These are phyloP conservation scores for Aspergillus novofumigatus DNA, from an alignment of 2,329 filamentous ascomycete genomes.

Conservation along the genomic window DNA sequence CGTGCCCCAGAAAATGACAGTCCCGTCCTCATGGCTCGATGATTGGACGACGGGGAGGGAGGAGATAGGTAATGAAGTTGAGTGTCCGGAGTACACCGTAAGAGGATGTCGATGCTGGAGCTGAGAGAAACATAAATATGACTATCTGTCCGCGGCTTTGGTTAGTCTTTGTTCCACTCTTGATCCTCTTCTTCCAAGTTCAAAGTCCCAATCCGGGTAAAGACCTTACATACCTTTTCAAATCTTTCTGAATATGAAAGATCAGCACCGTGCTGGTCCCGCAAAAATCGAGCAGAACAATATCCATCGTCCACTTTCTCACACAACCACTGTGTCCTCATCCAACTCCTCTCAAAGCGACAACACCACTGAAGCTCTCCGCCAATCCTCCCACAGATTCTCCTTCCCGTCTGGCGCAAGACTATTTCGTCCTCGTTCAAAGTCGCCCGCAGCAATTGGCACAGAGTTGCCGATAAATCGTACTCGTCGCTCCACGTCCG, in stretches of 20 bases:
- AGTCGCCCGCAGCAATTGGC: constrained; percentile 18
- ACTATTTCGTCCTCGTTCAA: constrained; percentile 18
- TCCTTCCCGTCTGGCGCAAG: constrained; percentile 2
- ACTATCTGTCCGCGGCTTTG: not conserved
- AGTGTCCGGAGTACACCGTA: not conserved
- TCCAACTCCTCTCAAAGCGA: constrained; percentile 8
- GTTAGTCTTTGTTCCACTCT: not conserved
- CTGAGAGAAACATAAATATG: constrained; percentile 16
- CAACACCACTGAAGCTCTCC: constrained; percentile 1
- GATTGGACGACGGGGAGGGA: not conserved
- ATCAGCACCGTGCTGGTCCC: not conserved
- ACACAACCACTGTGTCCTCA: constrained; percentile 15
- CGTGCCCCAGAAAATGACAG: not conserved
- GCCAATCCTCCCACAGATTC: constrained; percentile 4
- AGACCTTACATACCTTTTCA: not conserved
- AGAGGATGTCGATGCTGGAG: not conserved
- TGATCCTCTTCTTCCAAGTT: not conserved
- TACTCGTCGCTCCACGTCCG: constrained; percentile 1
- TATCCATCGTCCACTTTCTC: constrained; percentile 12
- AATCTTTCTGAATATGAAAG: constrained; percentile 1
- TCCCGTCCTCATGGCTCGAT: not conserved
- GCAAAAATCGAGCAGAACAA: constrained; percentile 1
- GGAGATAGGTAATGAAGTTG: not conserved
- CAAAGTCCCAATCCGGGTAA: not conserved
- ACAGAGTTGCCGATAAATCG: constrained; percentile 8